phyloP scores from a whole-genome alignment of 768 basidiomycete species.

The Suillus americanus region DNA sequence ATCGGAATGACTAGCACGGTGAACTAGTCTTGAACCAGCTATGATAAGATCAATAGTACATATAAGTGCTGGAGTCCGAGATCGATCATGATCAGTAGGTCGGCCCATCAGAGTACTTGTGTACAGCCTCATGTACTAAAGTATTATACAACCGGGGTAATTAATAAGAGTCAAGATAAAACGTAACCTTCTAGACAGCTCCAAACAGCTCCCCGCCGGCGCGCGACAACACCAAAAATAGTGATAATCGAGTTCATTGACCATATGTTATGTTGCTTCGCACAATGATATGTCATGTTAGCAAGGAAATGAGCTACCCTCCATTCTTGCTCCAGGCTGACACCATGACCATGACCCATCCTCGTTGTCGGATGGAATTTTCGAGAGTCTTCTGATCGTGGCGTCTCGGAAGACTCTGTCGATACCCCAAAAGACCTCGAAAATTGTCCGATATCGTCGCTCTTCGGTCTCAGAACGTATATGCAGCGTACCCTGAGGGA shows the following conservation, averaged over 20 bases:
- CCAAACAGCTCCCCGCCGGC: no score
- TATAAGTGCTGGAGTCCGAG: no score
- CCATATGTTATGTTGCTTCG: not conserved
- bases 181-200: no score
- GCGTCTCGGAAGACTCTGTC: not conserved
- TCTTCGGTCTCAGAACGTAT: not conserved
- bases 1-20: not conserved
- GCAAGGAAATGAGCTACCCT: not conserved
- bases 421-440: not conserved
- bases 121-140: no score
- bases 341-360: not conserved
- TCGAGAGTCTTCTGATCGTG: not conserved
- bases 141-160: no score
- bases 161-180: no score
- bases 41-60: not conserved
- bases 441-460: no score
- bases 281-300: conserved; percentile 46
- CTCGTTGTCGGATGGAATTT: not conserved
- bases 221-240: no score
- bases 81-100: not conserved
- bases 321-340: not conserved
- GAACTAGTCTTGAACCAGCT: not conserved
- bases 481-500: not conserved
- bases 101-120: no score
- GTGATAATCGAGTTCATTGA: not conserved